Base-by-base conservation (phyloP, 768 basidiomycete genomes). In the Pleurotus giganteus region DNA sequence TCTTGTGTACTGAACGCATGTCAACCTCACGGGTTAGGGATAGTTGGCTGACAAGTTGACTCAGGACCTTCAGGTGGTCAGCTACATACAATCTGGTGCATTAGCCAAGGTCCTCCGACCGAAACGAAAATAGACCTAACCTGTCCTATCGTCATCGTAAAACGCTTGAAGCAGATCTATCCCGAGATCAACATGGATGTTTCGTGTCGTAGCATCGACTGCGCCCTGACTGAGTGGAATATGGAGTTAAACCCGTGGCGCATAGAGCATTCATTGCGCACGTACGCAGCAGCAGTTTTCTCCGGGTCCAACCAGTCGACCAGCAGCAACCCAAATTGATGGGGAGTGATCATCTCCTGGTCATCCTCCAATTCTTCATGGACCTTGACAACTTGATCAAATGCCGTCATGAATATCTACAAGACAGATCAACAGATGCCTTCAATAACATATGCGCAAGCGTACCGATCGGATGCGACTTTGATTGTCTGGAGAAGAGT, bases 231-330 rank as follows among this genome's bases (percentile, higher is more conserved):
- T 64, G 34, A 42, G 60, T 36, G 27, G 21, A 47, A 34, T 8
- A 53, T 43, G 47, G 2, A 7, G 53, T 60, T 23, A 57, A 55
- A 24, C 55, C 59, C 24, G 12, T 28, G 6, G 12, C 50, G 19
- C 24, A 45, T 27, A 32, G 51, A 32, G 21, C 12, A 57, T 27
- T 13, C 52, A 21, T 31, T 19, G 24, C 15, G 13, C 13, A 59
- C 76, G 43, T 47, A 73, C 70, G 64, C 70, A 75, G 74, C 63
- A 64, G 82, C 78, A 31, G 81, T 79, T 63, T 90, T 92, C 63
- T 82, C 76, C 0, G 91, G 89, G 65, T 95, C 88, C 3, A 89
- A 91, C 93, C 94, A 96, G 60, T 94, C 92, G 2, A 88, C 77
- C 63, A 95, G 78, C 70, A 94, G 79, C n/a, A 85, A 72, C 0